These are phyloP conservation scores for Radiomyces spectabilis DNA, from an alignment of 192 early-diverging fungal genomes.

Conservation along the genomic window DNA sequence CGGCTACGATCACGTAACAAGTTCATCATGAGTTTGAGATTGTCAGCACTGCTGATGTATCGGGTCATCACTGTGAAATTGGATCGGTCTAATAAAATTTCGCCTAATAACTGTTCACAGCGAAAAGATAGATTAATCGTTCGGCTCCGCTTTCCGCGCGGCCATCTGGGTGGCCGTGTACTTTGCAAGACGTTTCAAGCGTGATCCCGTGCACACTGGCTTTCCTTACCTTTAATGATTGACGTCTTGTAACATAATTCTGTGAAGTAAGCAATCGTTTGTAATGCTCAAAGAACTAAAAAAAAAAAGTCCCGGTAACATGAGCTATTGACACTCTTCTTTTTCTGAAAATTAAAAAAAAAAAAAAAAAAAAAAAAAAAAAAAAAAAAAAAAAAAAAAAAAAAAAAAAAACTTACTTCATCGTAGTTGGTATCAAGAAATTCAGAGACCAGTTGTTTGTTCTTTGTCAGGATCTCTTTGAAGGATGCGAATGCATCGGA, in stretches of 20 bases:
- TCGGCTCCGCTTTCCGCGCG: too few species aligned
- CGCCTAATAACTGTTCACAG: slow-evolving; percentile 76
- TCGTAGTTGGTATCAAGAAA: slow-evolving; percentile 91
- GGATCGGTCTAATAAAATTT: slow-evolving; percentile 91
- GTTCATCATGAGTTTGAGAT: slow-evolving; percentile 98
- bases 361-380: neutral
- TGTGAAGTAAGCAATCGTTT: slow-evolving; percentile 74
- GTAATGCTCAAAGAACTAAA: slow-evolving; percentile 82
- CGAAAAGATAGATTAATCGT: neutral
- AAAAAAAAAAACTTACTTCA: slow-evolving; percentile 29
- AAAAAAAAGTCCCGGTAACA: slow-evolving; percentile 14
- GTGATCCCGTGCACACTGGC: too few species aligned
- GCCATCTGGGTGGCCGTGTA: too few species aligned
- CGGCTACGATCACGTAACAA: slow-evolving; percentile 88
- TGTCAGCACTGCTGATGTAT: slow-evolving; percentile 87
- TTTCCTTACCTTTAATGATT: slow-evolving; percentile 86
- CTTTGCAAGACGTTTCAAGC: too few species aligned
- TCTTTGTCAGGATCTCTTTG: slow-evolving; percentile 92
- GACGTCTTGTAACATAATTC: slow-evolving; percentile 98
- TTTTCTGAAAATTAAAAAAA: neutral
- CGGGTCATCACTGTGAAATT: slow-evolving; percentile 94
- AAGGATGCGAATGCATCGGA: slow-evolving; percentile 98
- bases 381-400: neutral
- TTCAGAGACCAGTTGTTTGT: slow-evolving; percentile 85
- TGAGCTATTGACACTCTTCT: slow-evolving; percentile 15